Conservation (phyloP, 1,284 basidiomycete genomes). For the Leucoagaricus sp. region DNA sequence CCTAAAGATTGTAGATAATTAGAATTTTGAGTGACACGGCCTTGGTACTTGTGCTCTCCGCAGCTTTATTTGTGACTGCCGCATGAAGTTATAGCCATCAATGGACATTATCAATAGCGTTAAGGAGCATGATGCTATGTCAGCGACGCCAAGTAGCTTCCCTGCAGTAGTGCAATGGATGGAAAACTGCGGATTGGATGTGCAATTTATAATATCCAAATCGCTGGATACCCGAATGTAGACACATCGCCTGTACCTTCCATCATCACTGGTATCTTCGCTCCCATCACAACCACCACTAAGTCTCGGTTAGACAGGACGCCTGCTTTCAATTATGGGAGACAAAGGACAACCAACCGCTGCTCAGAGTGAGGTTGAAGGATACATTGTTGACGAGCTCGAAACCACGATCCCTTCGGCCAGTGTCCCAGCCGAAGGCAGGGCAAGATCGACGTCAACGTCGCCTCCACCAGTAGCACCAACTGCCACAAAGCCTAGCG, state of each 20-base stretch:
- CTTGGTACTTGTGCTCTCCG: background rate
- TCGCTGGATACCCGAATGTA: background rate
- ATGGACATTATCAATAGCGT: background rate
- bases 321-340: background rate
- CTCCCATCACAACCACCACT: slow-evolving; percentile 3
- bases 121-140: background rate
- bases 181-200: slow-evolving; percentile 7
- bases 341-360: slow-evolving; percentile 7
- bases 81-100: background rate
- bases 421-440: background rate
- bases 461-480: slow-evolving; percentile 9
- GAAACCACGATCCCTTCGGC: background rate
- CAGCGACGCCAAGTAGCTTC: background rate
- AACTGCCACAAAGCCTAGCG: slow-evolving; percentile 4
- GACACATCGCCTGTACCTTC: background rate
- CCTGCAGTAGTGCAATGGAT: background rate
- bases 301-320: background rate
- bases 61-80: background rate
- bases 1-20: background rate
- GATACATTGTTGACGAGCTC: background rate
- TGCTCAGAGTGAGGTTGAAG: background rate
- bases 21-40: too few species aligned
- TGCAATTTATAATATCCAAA: background rate
- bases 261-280: background rate
- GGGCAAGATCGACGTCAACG: slow-evolving; percentile 1